These are phyloP conservation scores for Curvularia sp. DNA, from an alignment of 2,329 filamentous ascomycete genomes.

Conservation along the genomic window DNA sequence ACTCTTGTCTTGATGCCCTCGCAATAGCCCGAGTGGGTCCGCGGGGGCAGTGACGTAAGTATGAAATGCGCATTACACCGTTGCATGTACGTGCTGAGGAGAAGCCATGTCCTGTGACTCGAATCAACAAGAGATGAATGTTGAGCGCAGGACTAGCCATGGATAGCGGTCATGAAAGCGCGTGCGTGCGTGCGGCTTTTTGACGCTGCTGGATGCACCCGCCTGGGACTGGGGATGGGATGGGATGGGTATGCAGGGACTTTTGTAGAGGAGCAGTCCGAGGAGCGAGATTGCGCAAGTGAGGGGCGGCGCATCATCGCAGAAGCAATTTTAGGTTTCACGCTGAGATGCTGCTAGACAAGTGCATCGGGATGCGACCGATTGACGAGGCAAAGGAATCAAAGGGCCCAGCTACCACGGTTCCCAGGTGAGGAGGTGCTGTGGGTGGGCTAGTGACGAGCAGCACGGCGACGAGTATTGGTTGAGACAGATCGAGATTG, in stretches of 20 bases:
- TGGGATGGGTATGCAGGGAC: conserved; percentile 10
- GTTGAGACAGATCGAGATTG: background rate
- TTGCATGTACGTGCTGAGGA: too few relatives aligned
- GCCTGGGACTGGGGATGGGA: background rate
- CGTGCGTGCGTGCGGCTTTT: background rate
- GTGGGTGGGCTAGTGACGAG: too few relatives aligned
- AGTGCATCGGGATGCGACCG: background rate
- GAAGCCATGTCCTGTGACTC: too few relatives aligned
- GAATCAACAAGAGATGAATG: too few relatives aligned
- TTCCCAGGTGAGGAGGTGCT: background rate
- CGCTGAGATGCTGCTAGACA: background rate
- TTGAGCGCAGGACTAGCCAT: background rate
- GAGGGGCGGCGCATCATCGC: background rate
- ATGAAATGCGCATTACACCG: background rate
- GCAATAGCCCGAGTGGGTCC: background rate
- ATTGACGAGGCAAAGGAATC: conserved; percentile 9
- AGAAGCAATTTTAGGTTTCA: conserved; percentile 15
- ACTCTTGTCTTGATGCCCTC: background rate
- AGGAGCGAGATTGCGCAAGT: conserved; percentile 1
- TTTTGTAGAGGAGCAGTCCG: background rate
- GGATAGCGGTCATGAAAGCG: background rate
- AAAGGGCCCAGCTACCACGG: conserved; percentile 6
- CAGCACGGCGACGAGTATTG: conserved; percentile 3
- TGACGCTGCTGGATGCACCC: conserved; percentile 2
- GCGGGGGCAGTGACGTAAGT: background rate